Conservation (phyloP, 2,329 filamentous ascomycete genomes). For the Fusarium brachygibbosum region DNA sequence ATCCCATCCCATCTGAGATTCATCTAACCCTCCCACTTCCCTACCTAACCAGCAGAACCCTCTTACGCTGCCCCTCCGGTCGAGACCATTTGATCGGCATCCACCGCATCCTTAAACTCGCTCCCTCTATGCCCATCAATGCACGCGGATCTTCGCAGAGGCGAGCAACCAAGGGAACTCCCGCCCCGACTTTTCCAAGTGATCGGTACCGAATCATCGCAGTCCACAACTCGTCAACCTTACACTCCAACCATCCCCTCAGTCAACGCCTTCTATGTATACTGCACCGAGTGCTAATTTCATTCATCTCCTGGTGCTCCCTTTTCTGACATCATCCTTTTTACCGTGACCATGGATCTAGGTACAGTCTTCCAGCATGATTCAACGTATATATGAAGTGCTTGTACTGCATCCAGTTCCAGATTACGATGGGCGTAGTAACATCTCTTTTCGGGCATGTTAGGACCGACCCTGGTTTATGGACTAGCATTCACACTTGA, state of each 20-base stretch:
- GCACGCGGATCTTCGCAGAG: conserved; percentile 16
- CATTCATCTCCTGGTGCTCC: not conserved
- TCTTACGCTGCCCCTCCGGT: conserved; percentile 18
- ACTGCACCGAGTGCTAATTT: not conserved
- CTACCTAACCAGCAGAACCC: conserved; percentile 31
- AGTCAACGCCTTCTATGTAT: not conserved
- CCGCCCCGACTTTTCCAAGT: conserved; percentile 30
- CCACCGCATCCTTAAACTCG: conserved; percentile 11
- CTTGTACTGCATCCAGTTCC: not conserved
- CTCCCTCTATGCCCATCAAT: conserved; percentile 9
- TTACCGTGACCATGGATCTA: not conserved
- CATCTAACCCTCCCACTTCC: conserved; percentile 20
- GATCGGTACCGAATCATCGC: conserved; percentile 29
- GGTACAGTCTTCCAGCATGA: not conserved
- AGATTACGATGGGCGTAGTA: not conserved
- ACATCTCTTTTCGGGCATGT: not conserved
- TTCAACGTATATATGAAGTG: not conserved
- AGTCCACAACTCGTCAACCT: not conserved
- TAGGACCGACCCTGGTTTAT: not conserved
- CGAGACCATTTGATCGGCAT: conserved; percentile 43
- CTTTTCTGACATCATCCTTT: conserved; percentile 9
- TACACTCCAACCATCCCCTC: not conserved
- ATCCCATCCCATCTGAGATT: conserved; percentile 20
- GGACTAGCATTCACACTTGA: not conserved
- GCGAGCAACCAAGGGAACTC: conserved; percentile 23